Evolutionary conservation across 192 early-diverging fungal genomes (phyloP), one percentile per base, ranked within the genome.

Genomic region (Rhizophagus prolifer): DNA sequence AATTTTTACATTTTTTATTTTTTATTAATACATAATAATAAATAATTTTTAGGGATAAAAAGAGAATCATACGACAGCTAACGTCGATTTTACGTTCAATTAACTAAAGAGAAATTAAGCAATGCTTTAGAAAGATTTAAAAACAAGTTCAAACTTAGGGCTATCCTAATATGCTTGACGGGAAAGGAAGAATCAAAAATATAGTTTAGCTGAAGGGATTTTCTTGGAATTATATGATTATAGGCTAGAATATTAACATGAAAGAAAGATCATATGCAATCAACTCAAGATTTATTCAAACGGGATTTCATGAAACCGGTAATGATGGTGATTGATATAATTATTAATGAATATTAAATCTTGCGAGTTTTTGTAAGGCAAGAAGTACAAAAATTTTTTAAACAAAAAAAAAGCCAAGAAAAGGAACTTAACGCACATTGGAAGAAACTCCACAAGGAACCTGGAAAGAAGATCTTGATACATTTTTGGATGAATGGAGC

Each of bases 201-300:
- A 31, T 31, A 77, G 78, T 19, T 86, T 81, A 0, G 85, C 94
- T 4, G 90, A 94, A 72, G 31, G n/a, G n/a, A 94, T 99, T 54
- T 79, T 99, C 36, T 80, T 86, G 60, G 95, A 97, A 72, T 99
- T 97, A 81, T 99, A 92, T 80, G 85, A 91, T 16, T 82, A 98
- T 31, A 90, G 97, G 2, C 69, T 93, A 63, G 83, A 91, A 54
- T 95, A 89, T 82, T 99, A 99, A 81, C 85, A 91, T 63, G 92
- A 93, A 81, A 87, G 97, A 81, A 98, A 89, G 95, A 89, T 75
- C 63, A 87, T 34, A 65, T 96, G 78, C 85, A 85, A 83, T 58
- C 84, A 89, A 10, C 79, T 94, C 4, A 90, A 95, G 92, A 10
- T 99, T 99, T 71, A 93, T 98, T 50, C 79, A 88, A 58, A 94